Evolutionary conservation across 1,139 yeast genomes (phyloP), one percentile per base, ranked within the genome.

Genomic region (Pichia inconspicua): DNA sequence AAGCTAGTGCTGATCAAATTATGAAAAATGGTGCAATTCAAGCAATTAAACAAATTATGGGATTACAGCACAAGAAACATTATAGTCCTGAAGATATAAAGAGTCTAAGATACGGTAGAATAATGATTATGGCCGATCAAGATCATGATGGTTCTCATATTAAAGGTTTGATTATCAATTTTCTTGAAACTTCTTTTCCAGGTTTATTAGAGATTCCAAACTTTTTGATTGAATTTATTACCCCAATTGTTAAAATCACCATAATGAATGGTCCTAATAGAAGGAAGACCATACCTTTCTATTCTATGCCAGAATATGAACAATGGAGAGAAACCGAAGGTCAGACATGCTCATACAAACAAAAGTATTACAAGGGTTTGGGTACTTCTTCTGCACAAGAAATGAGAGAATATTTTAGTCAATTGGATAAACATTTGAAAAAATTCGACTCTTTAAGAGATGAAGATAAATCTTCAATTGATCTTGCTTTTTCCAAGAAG

Each of bases 101-200:
- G 50, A 81, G 83, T 11, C 72, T 94, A 54, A 80, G 99, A 63
- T 94, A 94, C 63, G 98, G 99, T 28, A 96, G 89, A 65, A 78
- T 94, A 45, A 92, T 94, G 97, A 89, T 94, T 62, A 94, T 94
- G 98, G 89, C 99, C 5, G 99, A 94, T 85, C 99, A 94, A 69
- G 99, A 94, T 86, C 96, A 90, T 61, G 99, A 94, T 75, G 99
- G 99, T 51, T 86, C 96, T 22, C 99, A 94, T 71, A 94, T 94
- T 63, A 94, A 94, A 66, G 99, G 99, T 55, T 76, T 94, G 58
- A 79, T 94, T 54, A 94, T 94, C 61, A 94, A 94, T 65, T 94
- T 92, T 63, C 70, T 94, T 52, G 97, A 92, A 66, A 78, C 94
- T 5, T 85, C 96, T 42, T 94, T 94, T 70, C 98, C 98, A 1